These are phyloP conservation scores for Hygrophila difformis DNA, from an alignment of 257 asterid genomes.

Conservation along the genomic window DNA sequence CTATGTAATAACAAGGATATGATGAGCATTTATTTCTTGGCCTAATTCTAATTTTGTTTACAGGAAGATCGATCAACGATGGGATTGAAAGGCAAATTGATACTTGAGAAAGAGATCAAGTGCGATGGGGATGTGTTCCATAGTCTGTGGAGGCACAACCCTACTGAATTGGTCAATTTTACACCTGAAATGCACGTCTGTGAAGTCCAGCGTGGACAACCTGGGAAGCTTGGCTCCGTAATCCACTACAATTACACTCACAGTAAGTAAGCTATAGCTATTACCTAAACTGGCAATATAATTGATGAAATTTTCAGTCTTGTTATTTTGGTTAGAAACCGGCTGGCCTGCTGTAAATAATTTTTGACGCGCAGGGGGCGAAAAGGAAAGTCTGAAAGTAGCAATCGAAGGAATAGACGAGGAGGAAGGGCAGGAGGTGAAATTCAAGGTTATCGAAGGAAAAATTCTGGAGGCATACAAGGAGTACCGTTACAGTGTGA, in stretches of 20 bases:
- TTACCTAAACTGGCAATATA: too few species aligned
- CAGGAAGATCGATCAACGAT: too few species aligned
- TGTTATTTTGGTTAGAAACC: too few species aligned
- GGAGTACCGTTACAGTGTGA: background rate
- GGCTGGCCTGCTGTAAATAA: too few species aligned
- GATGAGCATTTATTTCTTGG: too few species aligned
- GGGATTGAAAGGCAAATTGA: background rate
- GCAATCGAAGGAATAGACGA: background rate
- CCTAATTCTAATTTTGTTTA: too few species aligned
- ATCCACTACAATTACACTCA: slow-evolving; percentile 14
- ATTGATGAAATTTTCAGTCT: background rate
- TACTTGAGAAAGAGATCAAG: background rate
- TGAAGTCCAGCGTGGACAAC: slow-evolving; percentile 12
- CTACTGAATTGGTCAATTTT: background rate
- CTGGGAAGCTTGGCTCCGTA: slow-evolving; percentile 13
- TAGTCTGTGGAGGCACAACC: background rate
- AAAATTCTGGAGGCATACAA: background rate
- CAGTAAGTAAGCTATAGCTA: slow-evolving; percentile 5
- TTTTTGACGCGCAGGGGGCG: slow-evolving; percentile 3
- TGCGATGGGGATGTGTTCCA: background rate
- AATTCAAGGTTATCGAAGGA: background rate
- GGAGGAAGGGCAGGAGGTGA: background rate
- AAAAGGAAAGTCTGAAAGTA: background rate
- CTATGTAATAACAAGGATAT: too few species aligned
- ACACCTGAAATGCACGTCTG: slow-evolving; percentile 11